Percentiles rank a stretch among this genome's conserved stretches.
Conservation (phyloP, 768 basidiomycete genomes). For the Suillus subaureus region DNA sequence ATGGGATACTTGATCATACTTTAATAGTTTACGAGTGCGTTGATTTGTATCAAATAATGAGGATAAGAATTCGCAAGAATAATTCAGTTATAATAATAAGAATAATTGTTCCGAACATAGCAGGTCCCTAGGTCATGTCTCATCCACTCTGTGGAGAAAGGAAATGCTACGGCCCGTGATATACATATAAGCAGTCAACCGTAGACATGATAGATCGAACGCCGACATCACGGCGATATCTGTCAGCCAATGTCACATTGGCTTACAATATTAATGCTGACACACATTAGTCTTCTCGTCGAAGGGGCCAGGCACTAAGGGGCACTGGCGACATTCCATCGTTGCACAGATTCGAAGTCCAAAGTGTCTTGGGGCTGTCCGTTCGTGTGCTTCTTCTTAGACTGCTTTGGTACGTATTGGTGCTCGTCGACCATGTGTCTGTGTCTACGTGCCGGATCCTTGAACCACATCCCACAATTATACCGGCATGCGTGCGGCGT, state of each 20-base stretch:
- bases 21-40: background rate
- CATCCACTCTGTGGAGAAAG: constrained; percentile 1
- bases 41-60: background rate
- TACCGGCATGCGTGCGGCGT: constrained; percentile 56
- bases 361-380: constrained; percentile 28
- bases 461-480: constrained; percentile 55
- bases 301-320: constrained; percentile 4
- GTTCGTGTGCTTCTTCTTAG: constrained; percentile 46
- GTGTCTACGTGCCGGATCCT: constrained; percentile 66
- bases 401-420: constrained; percentile 49
- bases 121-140: background rate
- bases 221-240: constrained; percentile 7
- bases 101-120: constrained; percentile 3
- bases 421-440: constrained; percentile 58
- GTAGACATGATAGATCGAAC: background rate
- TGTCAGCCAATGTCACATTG: background rate
- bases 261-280: background rate
- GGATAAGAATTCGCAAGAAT: background rate
- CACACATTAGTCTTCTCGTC: background rate
- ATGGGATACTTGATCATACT: background rate
- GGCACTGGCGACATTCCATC: constrained; percentile 33
- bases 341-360: constrained; percentile 31
- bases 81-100: constrained; percentile 5
- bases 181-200: constrained; percentile 4
- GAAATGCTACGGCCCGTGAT: background rate